Base-by-base conservation (phyloP, 1,284 basidiomycete species). In the Entoloma clypeatum region DNA sequence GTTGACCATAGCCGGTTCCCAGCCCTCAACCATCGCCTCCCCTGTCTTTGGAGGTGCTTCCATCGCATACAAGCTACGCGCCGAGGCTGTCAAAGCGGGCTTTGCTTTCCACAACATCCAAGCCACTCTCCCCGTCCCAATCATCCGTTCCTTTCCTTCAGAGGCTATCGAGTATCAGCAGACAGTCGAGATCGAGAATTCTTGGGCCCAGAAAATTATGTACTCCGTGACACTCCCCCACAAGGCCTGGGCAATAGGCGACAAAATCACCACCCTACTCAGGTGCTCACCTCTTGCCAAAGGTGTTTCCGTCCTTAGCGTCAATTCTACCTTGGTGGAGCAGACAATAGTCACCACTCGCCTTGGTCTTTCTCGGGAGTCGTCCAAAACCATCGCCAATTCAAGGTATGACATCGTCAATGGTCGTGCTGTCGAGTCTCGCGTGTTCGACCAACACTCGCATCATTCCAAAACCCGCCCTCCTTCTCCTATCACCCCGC, bases 161-260 rank as follows among this genome's bases (percentile, higher is more conserved):
- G 91, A 94, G 50, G 86, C 92, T 1, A 77, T 95, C 53, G 93
- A 96, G 63, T 96, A 91, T 69, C 92, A 91, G 57, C 92, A 96
- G 62, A 92, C 91, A 1, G 76, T 95, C 45, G 93, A 97, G 62
- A 85, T 88, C 48, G 92, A 95, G 63, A 95, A 94, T 62, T 93
- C 91, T 9, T 97, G 93, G 93, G 92, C 93, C 0, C 86, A 87
- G 27, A 97, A 95, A 67, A 69, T 94, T 61, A 92, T 92, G 87
- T 93, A 93, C 64, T 82, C 84, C 5, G 79, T 94, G 55, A 79
- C 86, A 70, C 64, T 92, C 31, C 88, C 88, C 0, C 86, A 90
- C 69, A 92, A 90, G 60, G 93, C 92, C 0, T 96, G 88, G 79
- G 89, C 91, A 0, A 87, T 85, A 0, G 92, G 92, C 4, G 92